phyloP scores from a whole-genome alignment of 495 filamentous ascomycete genomes.

The Penicillium simplicissimum region DNA sequence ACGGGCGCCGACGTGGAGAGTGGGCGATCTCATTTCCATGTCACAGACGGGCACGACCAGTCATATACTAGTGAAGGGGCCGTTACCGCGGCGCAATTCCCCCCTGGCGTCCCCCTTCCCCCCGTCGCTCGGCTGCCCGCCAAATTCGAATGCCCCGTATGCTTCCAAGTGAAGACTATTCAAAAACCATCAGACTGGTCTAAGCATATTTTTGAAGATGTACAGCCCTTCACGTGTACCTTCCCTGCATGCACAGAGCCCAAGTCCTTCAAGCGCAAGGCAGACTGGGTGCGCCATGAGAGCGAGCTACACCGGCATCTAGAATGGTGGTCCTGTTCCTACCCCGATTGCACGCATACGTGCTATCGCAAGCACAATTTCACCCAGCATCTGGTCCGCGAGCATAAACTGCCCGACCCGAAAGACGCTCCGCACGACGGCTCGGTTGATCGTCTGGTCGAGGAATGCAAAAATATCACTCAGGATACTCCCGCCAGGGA shows the following conservation, averaged over 20 bases:
- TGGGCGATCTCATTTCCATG: slow-evolving; percentile 52
- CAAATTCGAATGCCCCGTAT: slow-evolving; percentile 89
- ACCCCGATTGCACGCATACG: slow-evolving; percentile 76
- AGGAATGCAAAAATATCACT: slow-evolving; percentile 75
- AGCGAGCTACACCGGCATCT: slow-evolving; percentile 90
- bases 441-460: slow-evolving; percentile 61
- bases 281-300: slow-evolving; percentile 96
- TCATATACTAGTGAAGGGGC: slow-evolving; percentile 65
- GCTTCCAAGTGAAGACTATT: slow-evolving; percentile 87
- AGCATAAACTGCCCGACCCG: slow-evolving; percentile 87
- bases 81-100: slow-evolving; percentile 71
- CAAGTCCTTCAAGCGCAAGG: slow-evolving; percentile 96
- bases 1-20: slow-evolving; percentile 41
- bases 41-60: slow-evolving; percentile 59
- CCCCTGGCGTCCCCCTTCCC: slow-evolving; percentile 77
- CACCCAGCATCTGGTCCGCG: slow-evolving; percentile 88
- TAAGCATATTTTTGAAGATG: slow-evolving; percentile 94
- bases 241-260: slow-evolving; percentile 82
- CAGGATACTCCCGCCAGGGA: slow-evolving; percentile 68
- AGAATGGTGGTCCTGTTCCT: slow-evolving; percentile 89
- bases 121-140: slow-evolving; percentile 78
- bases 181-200: slow-evolving; percentile 98
- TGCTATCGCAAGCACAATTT: slow-evolving; percentile 97
- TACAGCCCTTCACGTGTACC: slow-evolving; percentile 94
- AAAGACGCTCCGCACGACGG: slow-evolving; percentile 41